Evolutionary conservation across 345 rosid genomes (phyloP), one percentile per base, ranked within the genome.

Genomic region (Populus alba): DNA sequence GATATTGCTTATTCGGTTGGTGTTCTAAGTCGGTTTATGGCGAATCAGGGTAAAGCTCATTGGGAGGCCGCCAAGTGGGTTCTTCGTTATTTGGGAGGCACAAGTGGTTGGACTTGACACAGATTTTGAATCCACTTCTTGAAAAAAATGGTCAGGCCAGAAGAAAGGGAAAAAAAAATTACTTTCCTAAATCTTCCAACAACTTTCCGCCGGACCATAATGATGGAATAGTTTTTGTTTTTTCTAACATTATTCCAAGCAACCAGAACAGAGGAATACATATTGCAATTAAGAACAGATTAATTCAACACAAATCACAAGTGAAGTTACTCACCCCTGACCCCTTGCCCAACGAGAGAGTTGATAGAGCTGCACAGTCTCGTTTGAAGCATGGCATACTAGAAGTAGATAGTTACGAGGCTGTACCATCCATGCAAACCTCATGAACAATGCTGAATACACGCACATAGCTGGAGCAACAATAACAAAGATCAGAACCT

Each of bases 301-400:
- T 35, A 72, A 67, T 25, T 13, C 22, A 68, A 27, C 66, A 20
- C 23, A 62, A 61, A 71, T 49, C 27, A 6, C 71, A 51, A 13
- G 3, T 29, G 47, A 31, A 73, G 68, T 43, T 18, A 73, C 83
- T 76, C 35, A 79, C 85, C 81, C 85, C 22, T 83, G 85, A 68
- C 45, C 78, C 75, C 13, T 79, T 10, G 94, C 98, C 97, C 97
- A 96, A 23, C 97, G 92, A 1, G 97, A 92, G 65, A 96, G 86
- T 74, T 94, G 93, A 85, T 92, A 96, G 79, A 94, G 97, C 83
- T 96, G 99, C 77, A 96, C 97, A 45, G 91, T 89, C 89, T 96
- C 99, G 69, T 92, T 96, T 31, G 99, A 96, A 78, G 88, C 98
- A 89, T 92, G 99, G 70, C 98, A 96, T 71, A 93, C 95, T 73